A percentile compares a stretch with the other conserved stretches of the same genome.
These are phyloP conservation scores for Ophiostoma sp. DNA, from an alignment of 2,329 filamentous ascomycete genomes.

Conservation along the genomic window DNA sequence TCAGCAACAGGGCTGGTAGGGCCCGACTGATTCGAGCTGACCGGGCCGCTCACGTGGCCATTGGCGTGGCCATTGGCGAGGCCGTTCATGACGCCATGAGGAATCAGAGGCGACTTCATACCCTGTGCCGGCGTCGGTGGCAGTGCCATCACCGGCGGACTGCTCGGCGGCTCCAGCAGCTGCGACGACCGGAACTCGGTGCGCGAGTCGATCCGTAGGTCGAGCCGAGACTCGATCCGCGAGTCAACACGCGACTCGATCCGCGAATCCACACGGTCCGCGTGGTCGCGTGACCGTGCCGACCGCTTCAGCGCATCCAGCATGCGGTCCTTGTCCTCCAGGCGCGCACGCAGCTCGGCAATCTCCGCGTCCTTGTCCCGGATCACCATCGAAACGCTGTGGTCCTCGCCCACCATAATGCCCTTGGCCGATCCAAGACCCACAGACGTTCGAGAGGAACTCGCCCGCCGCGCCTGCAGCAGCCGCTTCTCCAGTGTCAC, in stretches of 20 bases:
- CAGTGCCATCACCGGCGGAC: constrained; percentile 27
- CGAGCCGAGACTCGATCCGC: constrained; percentile 32
- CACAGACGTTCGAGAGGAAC: constrained; percentile 79
- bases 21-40: too few relatives aligned
- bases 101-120: constrained; percentile 17
- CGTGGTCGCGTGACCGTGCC: constrained; percentile 76
- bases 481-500: constrained; percentile 86
- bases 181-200: constrained; percentile 34
- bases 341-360: constrained; percentile 74
- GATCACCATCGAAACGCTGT: constrained; percentile 65
- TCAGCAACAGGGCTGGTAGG: not conserved
- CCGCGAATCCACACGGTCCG: constrained; percentile 49
- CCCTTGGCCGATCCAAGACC: constrained; percentile 56
- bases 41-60: too few relatives aligned
- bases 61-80: too few relatives aligned
- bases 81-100: not conserved
- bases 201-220: constrained; percentile 36
- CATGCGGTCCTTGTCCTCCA: constrained; percentile 96
- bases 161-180: constrained; percentile 34
- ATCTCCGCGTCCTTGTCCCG: constrained; percentile 93
- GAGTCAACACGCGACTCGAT: constrained; percentile 14
- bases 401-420: constrained; percentile 71
- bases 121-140: constrained; percentile 26
- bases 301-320: constrained; percentile 78
- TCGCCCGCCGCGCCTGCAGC: constrained; percentile 82